Conservation (phyloP, 2,329 filamentous ascomycete genomes). For the Podosphaera xanthii region DNA sequence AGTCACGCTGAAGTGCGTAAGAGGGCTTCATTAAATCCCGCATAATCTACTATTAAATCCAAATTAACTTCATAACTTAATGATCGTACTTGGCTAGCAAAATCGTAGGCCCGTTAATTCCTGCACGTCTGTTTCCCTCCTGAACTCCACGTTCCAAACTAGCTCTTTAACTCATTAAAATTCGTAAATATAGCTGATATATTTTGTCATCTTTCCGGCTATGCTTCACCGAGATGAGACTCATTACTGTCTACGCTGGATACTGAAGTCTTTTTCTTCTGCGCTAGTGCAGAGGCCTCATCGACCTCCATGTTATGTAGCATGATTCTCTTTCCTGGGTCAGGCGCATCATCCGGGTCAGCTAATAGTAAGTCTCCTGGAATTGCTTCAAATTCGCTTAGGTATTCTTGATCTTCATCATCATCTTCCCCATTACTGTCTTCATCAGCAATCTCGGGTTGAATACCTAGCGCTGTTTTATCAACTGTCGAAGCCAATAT, state of each 20-base stretch:
- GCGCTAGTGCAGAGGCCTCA: slow-evolving; percentile 27
- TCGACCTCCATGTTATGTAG: slow-evolving; percentile 37
- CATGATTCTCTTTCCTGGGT: slow-evolving; percentile 23
- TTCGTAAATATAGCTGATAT: too few species aligned
- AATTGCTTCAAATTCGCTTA: slow-evolving; percentile 16
- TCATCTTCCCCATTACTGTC: slow-evolving; percentile 17
- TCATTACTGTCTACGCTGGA: slow-evolving; percentile 9
- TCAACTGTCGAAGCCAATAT: slow-evolving; percentile 14
- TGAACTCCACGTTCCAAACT: too few species aligned
- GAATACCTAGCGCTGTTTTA: slow-evolving; percentile 14
- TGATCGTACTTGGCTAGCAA: too few species aligned
- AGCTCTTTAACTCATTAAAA: too few species aligned
- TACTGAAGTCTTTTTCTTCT: slow-evolving; percentile 9
- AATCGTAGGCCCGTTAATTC: too few species aligned
- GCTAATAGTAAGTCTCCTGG: slow-evolving; percentile 11
- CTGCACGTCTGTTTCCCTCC: too few species aligned
- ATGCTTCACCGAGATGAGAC: not conserved
- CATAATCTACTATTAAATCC: too few species aligned
- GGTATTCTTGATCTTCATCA: slow-evolving; percentile 11
- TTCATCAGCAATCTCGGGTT: slow-evolving; percentile 16
- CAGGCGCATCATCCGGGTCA: slow-evolving; percentile 8
- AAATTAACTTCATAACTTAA: too few species aligned
- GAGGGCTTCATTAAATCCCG: too few species aligned
- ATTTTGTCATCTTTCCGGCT: too few species aligned
- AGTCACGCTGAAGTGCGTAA: too few species aligned